Percentiles rank a stretch among this genome's conserved stretches.
Evolutionary conservation across 2,329 filamentous ascomycete genomes (phyloP).

Genomic region (Colletotrichum eremochloae): DNA sequence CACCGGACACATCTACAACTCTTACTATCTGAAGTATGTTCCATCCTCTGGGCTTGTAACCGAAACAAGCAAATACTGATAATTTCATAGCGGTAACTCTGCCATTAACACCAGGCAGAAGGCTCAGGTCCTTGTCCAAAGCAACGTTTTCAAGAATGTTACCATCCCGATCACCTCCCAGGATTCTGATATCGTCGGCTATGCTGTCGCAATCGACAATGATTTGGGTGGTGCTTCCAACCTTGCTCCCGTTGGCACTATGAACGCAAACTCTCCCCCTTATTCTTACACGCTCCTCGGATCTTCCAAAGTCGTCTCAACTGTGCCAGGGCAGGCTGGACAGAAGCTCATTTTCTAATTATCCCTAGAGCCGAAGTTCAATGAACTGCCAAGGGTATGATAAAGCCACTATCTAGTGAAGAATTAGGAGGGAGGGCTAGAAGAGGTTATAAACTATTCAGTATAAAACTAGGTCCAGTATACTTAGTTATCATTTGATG

Average conservation of each 20-base stretch:
- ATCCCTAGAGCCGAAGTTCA: no score
- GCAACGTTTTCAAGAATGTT: conserved; percentile 53
- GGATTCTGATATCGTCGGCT: conserved; percentile 37
- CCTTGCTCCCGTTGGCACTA: conserved; percentile 52
- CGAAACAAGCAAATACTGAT: background rate
- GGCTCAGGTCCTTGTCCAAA: conserved; percentile 67
- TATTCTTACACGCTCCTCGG: conserved; percentile 61
- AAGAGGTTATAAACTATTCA: background rate
- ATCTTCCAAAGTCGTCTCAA: conserved; percentile 57
- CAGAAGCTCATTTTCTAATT: conserved; percentile 48
- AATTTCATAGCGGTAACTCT: conserved; percentile 49
- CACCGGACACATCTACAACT: conserved; percentile 64
- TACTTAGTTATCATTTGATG: background rate
- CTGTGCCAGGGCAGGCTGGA: conserved; percentile 53
- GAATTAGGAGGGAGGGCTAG: no score
- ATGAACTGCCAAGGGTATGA: no score
- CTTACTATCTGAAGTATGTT: conserved; percentile 55
- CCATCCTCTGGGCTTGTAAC: no score
- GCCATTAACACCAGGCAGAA: conserved; percentile 67
- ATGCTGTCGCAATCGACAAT: conserved; percentile 34
- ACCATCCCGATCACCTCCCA: conserved; percentile 50
- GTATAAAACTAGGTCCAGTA: background rate
- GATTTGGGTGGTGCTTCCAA: conserved; percentile 35
- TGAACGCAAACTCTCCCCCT: conserved; percentile 62
- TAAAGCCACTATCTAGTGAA: background rate